Evolutionary conservation across 352 stramenopile genomes (phyloP), one percentile per base, ranked within the genome.

Genomic region (Globisporangium parvum): DNA sequence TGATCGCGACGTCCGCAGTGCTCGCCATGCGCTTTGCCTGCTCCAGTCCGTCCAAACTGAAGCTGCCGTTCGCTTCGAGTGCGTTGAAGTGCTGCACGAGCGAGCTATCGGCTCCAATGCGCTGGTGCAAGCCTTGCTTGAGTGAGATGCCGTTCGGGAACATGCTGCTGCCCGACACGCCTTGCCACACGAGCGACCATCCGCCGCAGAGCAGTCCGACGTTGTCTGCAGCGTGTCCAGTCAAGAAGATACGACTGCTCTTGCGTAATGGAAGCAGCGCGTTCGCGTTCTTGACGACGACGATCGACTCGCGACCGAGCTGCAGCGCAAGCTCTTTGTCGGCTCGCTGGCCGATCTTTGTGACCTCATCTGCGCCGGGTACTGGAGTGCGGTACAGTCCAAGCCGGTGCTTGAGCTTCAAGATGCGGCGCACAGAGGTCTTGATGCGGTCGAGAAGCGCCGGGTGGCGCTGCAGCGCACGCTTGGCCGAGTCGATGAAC

Each of bases 141-240:
- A 93, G 57, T 8, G 80, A 82, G n/a, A 83, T 57, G 2, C 80
- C 80, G 37, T 91, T 79, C 2, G 74, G 80, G 59, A 81, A 77
- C 59, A 86, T 61, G 4, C 40, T 62, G 51, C 87, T 88, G 0
- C 80, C 78, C 6, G 80, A 80, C 17, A 83, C 71, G 3, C 86
- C 89, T 70, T 96, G 88, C 89, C 89, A 97, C 37, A 87, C 73
- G 46, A 93, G 69, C 2, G 85, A 84, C 89, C 89, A 97, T 2
- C 85, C 85, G 35, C 85, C 82, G 31, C 82, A 93, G 9, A 89
- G 57, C 18, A 84, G 62, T 1, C 85, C 85, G 14, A 92, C 77
- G 41, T 89, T 71, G 54, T 95, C 70, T 2, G 75, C 71, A 8
- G 79, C 64, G 6, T 80, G 81, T 0, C 85, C 82, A 5, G 85